Evolutionary conservation across 129 eudicot genomes (phyloP).

Genomic region (Calendula officinalis): DNA sequence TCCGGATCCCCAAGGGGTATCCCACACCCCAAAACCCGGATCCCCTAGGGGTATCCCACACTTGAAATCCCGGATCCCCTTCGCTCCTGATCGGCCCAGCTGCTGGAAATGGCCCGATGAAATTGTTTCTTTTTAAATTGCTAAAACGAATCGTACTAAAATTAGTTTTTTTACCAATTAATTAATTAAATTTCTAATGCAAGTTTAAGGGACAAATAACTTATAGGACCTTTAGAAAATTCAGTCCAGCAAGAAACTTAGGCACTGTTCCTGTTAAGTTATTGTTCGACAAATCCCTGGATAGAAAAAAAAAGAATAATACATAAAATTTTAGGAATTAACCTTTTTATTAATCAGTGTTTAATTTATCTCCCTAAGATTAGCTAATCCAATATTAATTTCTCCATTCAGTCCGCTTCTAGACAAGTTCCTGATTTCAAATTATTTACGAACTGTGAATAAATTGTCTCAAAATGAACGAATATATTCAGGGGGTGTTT

Average conservation of each 20-base stretch:
- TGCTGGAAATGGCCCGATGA: conserved; percentile 39
- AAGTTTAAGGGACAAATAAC: background rate
- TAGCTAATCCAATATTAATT: conserved; percentile 32
- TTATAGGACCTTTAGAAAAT: conserved; percentile 41
- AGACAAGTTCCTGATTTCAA: conserved; percentile 39
- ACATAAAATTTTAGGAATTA: background rate
- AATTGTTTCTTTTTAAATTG: conserved; percentile 42
- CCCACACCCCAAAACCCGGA: too few species aligned
- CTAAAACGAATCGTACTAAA: conserved; percentile 11
- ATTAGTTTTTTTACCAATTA: background rate
- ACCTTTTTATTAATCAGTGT: background rate
- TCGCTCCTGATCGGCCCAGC: too few species aligned
- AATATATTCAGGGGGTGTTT: too few species aligned
- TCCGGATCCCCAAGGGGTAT: too few species aligned
- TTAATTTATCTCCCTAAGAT: conserved; percentile 24
- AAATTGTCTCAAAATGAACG: background rate
- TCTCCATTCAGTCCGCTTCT: conserved; percentile 38
- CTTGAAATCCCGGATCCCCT: too few species aligned
- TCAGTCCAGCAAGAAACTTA: conserved; percentile 29
- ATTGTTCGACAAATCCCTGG: conserved; percentile 55
- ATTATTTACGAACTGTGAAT: background rate
- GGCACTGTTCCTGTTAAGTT: conserved; percentile 45
- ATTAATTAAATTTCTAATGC: background rate
- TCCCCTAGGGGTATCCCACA: too few species aligned
- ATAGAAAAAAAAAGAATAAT: background rate